Evolutionary conservation across 805 yeast genomes (phyloP).

Genomic region (Pichia occidentalis): DNA sequence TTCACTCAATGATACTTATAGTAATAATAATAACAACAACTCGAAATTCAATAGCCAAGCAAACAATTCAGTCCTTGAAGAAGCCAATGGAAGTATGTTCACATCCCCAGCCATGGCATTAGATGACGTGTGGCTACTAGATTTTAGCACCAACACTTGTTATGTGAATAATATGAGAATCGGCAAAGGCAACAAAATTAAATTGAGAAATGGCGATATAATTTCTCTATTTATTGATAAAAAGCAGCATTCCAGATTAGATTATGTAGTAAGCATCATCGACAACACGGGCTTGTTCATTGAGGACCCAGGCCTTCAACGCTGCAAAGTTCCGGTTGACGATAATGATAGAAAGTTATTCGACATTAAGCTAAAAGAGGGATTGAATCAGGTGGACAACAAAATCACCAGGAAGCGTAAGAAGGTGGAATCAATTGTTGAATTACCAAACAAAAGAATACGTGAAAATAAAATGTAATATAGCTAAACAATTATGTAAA

Average conservation of each 20-base stretch:
- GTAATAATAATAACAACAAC: no score
- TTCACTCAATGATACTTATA: no score
- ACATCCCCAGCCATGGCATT: constrained; percentile 68
- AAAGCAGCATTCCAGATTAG: constrained; percentile 42
- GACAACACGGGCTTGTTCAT: constrained; percentile 62
- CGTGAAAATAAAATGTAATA: no score
- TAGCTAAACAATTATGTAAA: no score
- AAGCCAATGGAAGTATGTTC: constrained; percentile 31
- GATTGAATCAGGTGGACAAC: constrained; percentile 6
- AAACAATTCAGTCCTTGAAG: no score
- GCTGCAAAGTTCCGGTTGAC: constrained; percentile 4
- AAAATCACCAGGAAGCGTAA: constrained; percentile 5
- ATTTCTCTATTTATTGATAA: constrained; percentile 62
- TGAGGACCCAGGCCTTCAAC: constrained; percentile 16
- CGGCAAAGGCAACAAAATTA: constrained; percentile 56
- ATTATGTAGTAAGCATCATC: constrained; percentile 45
- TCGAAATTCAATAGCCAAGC: no score
- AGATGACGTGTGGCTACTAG: constrained; percentile 75
- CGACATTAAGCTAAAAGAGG: constrained; percentile 7
- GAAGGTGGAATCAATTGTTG: constrained; percentile 4
- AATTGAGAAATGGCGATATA: constrained; percentile 58
- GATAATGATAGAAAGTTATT: constrained; percentile 7
- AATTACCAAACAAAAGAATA: not conserved
- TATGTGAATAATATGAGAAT: constrained; percentile 53
- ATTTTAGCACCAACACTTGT: constrained; percentile 75